Percentiles rank a stretch among this genome's conserved stretches.
Evolutionary conservation across 1,284 basidiomycete species (phyloP).

Genomic region (Exobasidium rhododendri): DNA sequence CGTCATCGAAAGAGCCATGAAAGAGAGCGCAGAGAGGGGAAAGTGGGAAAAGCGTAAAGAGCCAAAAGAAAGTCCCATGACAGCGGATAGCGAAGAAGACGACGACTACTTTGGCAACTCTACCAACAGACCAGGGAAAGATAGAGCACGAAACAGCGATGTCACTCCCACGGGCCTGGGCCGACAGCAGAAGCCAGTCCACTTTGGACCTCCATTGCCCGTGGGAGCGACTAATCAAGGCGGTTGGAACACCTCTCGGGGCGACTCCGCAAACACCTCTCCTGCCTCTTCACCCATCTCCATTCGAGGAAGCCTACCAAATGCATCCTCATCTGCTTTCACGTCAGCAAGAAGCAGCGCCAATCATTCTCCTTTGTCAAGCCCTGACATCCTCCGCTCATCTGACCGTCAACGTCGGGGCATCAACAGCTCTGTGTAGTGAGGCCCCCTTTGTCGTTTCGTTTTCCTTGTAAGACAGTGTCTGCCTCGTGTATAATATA

Average conservation of each 20-base stretch:
- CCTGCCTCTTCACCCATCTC: constrained; percentile 1
- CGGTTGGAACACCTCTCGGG: neutral
- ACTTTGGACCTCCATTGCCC: neutral
- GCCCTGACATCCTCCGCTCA: neutral
- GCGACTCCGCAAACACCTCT: neutral
- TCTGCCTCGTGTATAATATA: no score
- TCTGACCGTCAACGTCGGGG: neutral
- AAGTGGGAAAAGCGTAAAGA: neutral
- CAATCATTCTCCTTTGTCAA: neutral
- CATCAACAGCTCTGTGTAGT: neutral
- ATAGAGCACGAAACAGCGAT: neutral
- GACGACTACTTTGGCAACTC: constrained; percentile 9
- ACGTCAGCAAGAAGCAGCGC: neutral
- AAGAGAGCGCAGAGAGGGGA: constrained; percentile 2
- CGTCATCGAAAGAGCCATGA: constrained; percentile 9
- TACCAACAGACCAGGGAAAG: neutral
- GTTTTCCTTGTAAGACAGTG: no score
- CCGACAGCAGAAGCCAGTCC: neutral
- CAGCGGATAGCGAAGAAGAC: constrained; percentile 8
- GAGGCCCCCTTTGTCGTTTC: neutral
- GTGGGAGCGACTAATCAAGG: constrained; percentile 7
- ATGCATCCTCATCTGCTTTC: neutral
- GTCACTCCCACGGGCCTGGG: neutral
- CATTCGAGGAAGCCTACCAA: neutral
- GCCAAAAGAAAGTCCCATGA: neutral